A percentile compares a stretch with the other conserved stretches of the same genome.
Evolutionary conservation across 202 grass and related monocot genomes (phyloP).

Genomic region (Zoysia matrella): DNA sequence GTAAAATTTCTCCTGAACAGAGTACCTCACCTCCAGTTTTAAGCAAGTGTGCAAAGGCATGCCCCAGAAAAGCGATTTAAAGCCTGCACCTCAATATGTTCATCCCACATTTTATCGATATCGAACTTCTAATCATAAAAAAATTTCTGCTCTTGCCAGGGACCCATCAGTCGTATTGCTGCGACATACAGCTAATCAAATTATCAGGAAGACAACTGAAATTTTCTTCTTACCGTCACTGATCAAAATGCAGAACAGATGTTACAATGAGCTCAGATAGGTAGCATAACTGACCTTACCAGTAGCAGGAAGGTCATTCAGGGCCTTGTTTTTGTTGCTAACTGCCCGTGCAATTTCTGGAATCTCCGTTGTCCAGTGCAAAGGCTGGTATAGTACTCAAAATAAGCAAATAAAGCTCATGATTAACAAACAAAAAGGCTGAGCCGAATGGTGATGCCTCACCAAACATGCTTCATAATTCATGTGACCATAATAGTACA

Average conservation of each 20-base stretch:
- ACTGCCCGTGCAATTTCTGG: slow-evolving; percentile 27
- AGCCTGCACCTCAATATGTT: slow-evolving; percentile 39
- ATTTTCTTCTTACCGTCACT: background rate
- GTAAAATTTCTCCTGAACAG: slow-evolving; percentile 20
- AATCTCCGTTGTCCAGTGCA: background rate
- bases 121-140: slow-evolving; percentile 9
- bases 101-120: slow-evolving; percentile 9
- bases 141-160: background rate
- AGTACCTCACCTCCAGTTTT: slow-evolving; percentile 4
- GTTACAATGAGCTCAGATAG: background rate
- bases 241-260: background rate
- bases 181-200: background rate
- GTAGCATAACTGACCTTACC: background rate
- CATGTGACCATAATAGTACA: slow-evolving; percentile 36
- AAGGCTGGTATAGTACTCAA: slow-evolving; percentile 14
- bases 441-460: slow-evolving; percentile 45
- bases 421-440: slow-evolving; percentile 42
- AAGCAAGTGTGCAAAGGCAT: too few relatives aligned
- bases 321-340: background rate
- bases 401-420: slow-evolving; percentile 47
- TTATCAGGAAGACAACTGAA: background rate
- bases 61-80: slow-evolving; percentile 41
- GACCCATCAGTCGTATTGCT: background rate
- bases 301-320: background rate
- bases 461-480: slow-evolving; percentile 53